Percentiles rank a stretch among this genome's conserved stretches.
phyloP scores from a whole-genome alignment of 441 rosid species.

The Oxalis stricta region DNA sequence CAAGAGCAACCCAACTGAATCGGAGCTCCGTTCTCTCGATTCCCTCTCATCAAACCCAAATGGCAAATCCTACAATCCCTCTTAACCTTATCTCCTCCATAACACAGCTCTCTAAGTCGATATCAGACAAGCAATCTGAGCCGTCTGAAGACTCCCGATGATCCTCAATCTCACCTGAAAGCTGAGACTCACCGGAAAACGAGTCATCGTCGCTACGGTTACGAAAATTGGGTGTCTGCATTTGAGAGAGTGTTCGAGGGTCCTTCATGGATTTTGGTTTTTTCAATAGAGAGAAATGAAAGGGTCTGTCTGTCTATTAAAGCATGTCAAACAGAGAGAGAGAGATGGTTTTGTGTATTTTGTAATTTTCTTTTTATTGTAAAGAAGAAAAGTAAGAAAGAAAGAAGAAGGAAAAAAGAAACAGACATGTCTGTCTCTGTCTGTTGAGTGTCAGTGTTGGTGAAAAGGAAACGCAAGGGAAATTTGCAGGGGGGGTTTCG shows the following conservation, averaged over 20 bases:
- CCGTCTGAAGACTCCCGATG: constrained; percentile 14
- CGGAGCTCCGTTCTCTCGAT: constrained; percentile 27
- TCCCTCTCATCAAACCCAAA: constrained; percentile 27
- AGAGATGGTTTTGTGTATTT: too few relatives aligned
- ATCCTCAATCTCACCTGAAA: constrained; percentile 30
- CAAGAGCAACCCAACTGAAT: constrained; percentile 45
- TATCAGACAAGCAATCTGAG: constrained; percentile 24
- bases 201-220: constrained; percentile 19
- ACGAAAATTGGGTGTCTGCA: constrained; percentile 1
- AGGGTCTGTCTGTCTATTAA: too few relatives aligned
- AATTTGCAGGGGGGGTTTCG: constrained; percentile 12
- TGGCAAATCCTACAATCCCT: constrained; percentile 61
- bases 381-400: too few relatives aligned
- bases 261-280: background rate
- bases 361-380: too few relatives aligned
- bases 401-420: too few relatives aligned
- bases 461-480: constrained; percentile 14
- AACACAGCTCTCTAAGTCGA: constrained; percentile 35
- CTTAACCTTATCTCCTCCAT: constrained; percentile 9
- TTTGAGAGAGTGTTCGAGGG: constrained; percentile 6
- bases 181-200: constrained; percentile 14
- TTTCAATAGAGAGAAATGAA: too few relatives aligned
- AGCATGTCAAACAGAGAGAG: too few relatives aligned
- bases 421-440: constrained; percentile 1
- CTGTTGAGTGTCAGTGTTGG: constrained; percentile 16